Conservation (phyloP, 768 basidiomycete species). For the Terana coerulea region DNA sequence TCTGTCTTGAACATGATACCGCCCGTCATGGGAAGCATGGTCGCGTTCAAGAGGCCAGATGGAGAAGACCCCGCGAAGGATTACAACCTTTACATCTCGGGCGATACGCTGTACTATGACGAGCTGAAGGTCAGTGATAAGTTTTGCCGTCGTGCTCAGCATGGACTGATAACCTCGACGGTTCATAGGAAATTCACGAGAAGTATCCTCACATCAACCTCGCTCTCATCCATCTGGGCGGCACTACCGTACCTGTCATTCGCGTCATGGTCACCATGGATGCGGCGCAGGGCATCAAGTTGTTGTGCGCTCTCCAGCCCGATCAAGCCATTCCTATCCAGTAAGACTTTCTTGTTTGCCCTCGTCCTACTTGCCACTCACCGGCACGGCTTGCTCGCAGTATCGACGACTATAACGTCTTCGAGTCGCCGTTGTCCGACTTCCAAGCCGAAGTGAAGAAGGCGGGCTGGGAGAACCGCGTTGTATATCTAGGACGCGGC, state of each 20-base stretch:
- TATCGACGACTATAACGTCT: slow-evolving; percentile 27
- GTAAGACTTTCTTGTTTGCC: not conserved
- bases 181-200: slow-evolving; percentile 21
- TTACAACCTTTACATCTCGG: slow-evolving; percentile 29
- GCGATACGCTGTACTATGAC: slow-evolving; percentile 31
- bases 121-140: slow-evolving; percentile 23
- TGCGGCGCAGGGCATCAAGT: slow-evolving; percentile 28
- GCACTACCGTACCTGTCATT: slow-evolving; percentile 29
- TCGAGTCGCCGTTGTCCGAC: slow-evolving; percentile 25
- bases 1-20: slow-evolving; percentile 26
- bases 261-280: slow-evolving; percentile 31
- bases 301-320: slow-evolving; percentile 28
- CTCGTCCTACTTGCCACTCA: not conserved
- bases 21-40: slow-evolving; percentile 27
- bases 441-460: slow-evolving; percentile 27
- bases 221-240: slow-evolving; percentile 30
- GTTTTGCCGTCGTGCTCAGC: not conserved
- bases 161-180: not conserved
- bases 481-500: slow-evolving; percentile 28
- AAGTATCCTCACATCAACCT: slow-evolving; percentile 30
- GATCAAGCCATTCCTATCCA: slow-evolving; percentile 33
- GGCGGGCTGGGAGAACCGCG: slow-evolving; percentile 26
- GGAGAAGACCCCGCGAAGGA: slow-evolving; percentile 11
- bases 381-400: not conserved
- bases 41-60: slow-evolving; percentile 19